Evolutionary conservation across 495 filamentous ascomycete species (phyloP).

Genomic region (Penicillium tannophilum): DNA sequence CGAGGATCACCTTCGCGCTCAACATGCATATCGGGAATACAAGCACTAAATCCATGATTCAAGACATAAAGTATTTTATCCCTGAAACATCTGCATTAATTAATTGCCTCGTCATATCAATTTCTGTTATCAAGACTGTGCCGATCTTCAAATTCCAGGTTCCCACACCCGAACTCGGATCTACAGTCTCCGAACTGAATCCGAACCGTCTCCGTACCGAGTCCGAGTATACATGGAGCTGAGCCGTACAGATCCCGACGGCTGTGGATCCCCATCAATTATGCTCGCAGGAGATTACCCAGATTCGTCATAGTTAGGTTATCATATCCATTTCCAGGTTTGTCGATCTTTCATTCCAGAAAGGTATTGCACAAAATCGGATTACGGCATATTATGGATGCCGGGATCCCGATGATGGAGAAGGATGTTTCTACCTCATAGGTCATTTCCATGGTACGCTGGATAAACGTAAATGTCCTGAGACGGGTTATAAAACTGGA

Average conservation of each 20-base stretch:
- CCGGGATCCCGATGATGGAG: neutral
- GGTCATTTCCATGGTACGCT: neutral
- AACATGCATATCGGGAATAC: neutral
- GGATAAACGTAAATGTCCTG: neutral
- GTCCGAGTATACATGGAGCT: conserved; percentile 10
- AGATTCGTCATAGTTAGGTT: neutral
- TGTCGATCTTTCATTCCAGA: neutral
- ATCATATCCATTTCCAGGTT: neutral
- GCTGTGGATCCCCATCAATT: neutral
- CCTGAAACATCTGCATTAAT: neutral
- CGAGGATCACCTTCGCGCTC: too few species aligned
- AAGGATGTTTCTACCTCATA: neutral
- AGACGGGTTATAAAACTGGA: neutral
- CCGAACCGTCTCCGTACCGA: conserved; percentile 15
- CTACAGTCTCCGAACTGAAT: conserved; percentile 12
- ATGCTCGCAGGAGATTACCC: neutral
- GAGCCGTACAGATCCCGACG: neutral
- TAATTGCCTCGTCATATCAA: neutral
- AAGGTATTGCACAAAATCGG: neutral
- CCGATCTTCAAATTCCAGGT: neutral
- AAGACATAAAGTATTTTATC: neutral
- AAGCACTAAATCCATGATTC: neutral
- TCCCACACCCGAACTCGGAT: neutral
- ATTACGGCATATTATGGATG: neutral
- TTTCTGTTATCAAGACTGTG: neutral